Evolutionary conservation across 768 basidiomycete genomes (phyloP), one percentile per base, ranked within the genome.

Genomic region (Galerina marginata): DNA sequence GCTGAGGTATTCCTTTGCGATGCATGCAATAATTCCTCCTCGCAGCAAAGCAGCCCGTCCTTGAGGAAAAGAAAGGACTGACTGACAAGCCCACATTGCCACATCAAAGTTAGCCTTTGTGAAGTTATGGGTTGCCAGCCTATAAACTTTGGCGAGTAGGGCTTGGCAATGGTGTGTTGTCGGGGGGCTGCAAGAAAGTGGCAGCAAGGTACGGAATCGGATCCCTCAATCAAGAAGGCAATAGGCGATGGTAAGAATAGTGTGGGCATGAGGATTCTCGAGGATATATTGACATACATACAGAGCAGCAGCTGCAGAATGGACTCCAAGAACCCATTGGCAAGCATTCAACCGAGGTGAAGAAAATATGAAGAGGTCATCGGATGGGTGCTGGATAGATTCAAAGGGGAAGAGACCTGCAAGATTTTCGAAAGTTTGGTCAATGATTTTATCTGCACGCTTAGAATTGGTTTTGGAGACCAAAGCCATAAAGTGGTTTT

Each of bases 21-120:
- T 65, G 6, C 64, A 54, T 9, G 36, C 58, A 36, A 62, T 15
- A 4, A 65, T 62, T 5, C 61, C 61, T 11, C 64, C 64, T n/a
- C 36, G 54, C 23, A 65, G 39, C 11, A 65, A 14, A 14, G 54
- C 64, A 20, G 61, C 61, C 12, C 64, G 61, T 11, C 61, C 58
- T 11, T 55, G 57, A 3, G 54, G 43, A 2, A 3, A 33, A 2
- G 33, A 11, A 2, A 65, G 39, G 3, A 65, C 5, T 9, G 29
- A 1, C 11, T 45, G 47, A 16, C 58, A 56, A 4, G 29, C 15
- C 11, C 33, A 36, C 51, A 50, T 58, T 6, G 46, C 46, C 2
- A 25, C 23, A 3, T 59, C 53, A 12, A 59, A 63, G 33, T 63
- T 57, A 25, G 23, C 36, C 3, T 20, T 1, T 2, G 51, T 54